Evolutionary conservation across 1,284 basidiomycete species (phyloP), one percentile per base, ranked within the genome.

Genomic region (Apiotrichum akiyoshidainum): DNA sequence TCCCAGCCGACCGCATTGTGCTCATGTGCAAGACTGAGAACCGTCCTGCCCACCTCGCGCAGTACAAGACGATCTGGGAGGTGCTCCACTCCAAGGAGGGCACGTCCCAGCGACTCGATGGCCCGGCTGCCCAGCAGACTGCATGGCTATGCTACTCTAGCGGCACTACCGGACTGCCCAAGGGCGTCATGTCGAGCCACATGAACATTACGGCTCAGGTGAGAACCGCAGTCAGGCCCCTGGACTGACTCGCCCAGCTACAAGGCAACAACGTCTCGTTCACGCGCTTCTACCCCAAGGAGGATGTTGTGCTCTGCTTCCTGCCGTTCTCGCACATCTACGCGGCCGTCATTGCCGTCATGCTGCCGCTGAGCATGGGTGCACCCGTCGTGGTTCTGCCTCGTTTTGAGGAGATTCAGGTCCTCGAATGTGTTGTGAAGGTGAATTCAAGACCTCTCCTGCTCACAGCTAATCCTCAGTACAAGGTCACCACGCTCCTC

Each of bases 351-450:
- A 26, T 57, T 11, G 75, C 86, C 11, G 64, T 92, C 0, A 81
- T 85, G 46, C 83, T 85, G 57, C 85, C 87, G 0, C 73, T 90
- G 51, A 75, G 80, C 5, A 69, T 77, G 7, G 87, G 87, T 1
- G 74, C 83, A 0, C 83, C 87, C 0, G 80, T 86, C 2, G 83
- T 90, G 26, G 75, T 95, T 50, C 82, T 89, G 69, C 80, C 85
- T 0, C 83, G 83, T 13, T 94, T 92, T 73, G 71, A 72, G 35
- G 72, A 76, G 46, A 61, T 68, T 8, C 31, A 64, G 26, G 87
- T 92, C 61, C 85, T 91, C 2, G 80, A 81, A 13, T 77, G 81
- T 33, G 92, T 90, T 66, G 87, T 88, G 69, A 41, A 17, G 40
- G 40, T 41, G 40, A 17, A 16, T 41, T 19, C 11, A 83, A 80